Evolutionary conservation across 192 early-diverging fungal genomes (phyloP).

Genomic region (Rhizophagus prolifer): DNA sequence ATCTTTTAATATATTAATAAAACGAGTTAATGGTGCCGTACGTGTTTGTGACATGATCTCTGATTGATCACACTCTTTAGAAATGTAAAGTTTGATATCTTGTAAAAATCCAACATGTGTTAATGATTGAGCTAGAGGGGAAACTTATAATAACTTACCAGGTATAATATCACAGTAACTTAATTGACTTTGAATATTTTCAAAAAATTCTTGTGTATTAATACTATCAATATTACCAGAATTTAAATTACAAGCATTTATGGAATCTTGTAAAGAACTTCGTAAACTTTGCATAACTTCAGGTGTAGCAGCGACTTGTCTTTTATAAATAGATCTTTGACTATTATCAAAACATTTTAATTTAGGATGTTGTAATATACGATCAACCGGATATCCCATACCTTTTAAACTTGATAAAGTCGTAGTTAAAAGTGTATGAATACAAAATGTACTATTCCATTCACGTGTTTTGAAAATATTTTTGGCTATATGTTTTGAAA

Average conservation of each 20-base stretch:
- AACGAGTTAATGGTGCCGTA: conserved; percentile 35
- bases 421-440: neutral
- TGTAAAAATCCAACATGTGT: conserved; percentile 40
- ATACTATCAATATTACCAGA: conserved; percentile 30
- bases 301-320: neutral
- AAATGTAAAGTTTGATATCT: conserved; percentile 39
- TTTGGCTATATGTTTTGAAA: neutral
- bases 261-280: conserved; percentile 13
- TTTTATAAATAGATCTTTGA: conserved; percentile 2
- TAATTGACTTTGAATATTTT: conserved; percentile 29
- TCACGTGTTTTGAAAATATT: neutral
- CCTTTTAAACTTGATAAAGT: conserved; percentile 3
- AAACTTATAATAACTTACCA: conserved; percentile 32
- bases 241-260: conserved; percentile 37
- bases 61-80: conserved; percentile 39
- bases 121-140: conserved; percentile 38
- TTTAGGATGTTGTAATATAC: conserved; percentile 50
- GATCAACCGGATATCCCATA: conserved; percentile 55
- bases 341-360: conserved; percentile 11
- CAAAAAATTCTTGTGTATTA: conserved; percentile 28
- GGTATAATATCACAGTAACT: conserved; percentile 56
- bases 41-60: conserved; percentile 34
- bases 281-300: neutral
- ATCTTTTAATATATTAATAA: conserved; percentile 42
- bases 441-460: neutral